A percentile compares a stretch with the other conserved stretches of the same genome.
These are phyloP conservation scores for Taxawa tesnikishii DNA, from an alignment of 2,329 filamentous ascomycete genomes.

Conservation along the genomic window DNA sequence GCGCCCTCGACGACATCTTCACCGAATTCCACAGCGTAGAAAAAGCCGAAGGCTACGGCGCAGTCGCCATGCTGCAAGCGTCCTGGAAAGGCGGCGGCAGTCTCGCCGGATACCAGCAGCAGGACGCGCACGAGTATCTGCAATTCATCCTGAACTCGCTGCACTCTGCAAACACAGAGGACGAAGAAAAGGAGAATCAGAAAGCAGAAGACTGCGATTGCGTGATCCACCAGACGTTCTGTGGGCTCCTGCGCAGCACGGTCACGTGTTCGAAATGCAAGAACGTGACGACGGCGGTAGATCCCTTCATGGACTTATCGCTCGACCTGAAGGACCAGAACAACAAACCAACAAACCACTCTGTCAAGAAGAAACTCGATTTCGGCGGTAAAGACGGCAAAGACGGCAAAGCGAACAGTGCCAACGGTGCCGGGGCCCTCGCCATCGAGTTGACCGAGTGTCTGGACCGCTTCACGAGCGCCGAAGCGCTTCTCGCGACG, in stretches of 20 bases:
- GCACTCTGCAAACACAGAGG: conserved; percentile 58
- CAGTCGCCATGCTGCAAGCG: conserved; percentile 75
- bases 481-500: conserved; percentile 61
- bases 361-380: conserved; percentile 35
- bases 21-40: conserved; percentile 56
- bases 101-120: conserved; percentile 77
- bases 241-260: conserved; percentile 79
- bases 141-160: conserved; percentile 89
- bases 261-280: conserved; percentile 84
- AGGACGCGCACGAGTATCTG: conserved; percentile 95
- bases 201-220: conserved; percentile 53
- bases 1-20: conserved; percentile 50
- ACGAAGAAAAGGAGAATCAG: conserved; percentile 16
- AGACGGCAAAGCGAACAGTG: conserved; percentile 1
- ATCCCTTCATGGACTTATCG: conserved; percentile 84
- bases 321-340: conserved; percentile 60
- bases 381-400: conserved; percentile 11
- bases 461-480: conserved; percentile 75
- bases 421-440: conserved; percentile 12
- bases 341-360: no score
- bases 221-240: conserved; percentile 89
- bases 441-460: conserved; percentile 43
- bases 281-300: conserved; percentile 68
- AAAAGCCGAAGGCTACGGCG: conserved; percentile 79
- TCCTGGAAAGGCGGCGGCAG: conserved; percentile 70